A percentile compares a stretch with the other conserved stretches of the same genome.
phyloP scores from a whole-genome alignment of 345 rosid genomes.

The Syzygium jambos region DNA sequence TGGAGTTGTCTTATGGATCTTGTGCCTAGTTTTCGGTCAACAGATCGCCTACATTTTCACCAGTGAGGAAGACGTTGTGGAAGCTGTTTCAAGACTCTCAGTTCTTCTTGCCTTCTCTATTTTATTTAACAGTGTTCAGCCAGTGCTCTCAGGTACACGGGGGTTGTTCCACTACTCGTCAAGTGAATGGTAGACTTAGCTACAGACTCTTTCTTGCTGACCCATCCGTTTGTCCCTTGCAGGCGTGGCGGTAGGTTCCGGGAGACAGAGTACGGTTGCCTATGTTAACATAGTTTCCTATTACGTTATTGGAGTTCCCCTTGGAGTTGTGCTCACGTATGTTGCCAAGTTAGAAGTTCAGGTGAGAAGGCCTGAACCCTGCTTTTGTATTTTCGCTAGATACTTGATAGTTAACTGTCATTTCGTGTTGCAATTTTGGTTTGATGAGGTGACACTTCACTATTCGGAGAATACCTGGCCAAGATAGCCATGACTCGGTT shows the following conservation, averaged over 20 bases:
- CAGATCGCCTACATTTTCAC: slow-evolving; percentile 25
- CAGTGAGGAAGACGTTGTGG: slow-evolving; percentile 13
- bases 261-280: slow-evolving; percentile 14
- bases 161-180: not conserved
- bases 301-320: slow-evolving; percentile 13
- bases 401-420: not conserved
- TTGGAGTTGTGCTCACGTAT: slow-evolving; percentile 15
- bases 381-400: not conserved
- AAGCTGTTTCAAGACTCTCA: slow-evolving; percentile 23
- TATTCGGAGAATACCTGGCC: not conserved
- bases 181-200: not conserved
- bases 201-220: not conserved
- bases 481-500: not conserved
- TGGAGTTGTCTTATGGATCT: slow-evolving; percentile 14
- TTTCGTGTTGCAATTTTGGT: not conserved
- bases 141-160: slow-evolving; percentile 21
- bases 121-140: slow-evolving; percentile 25
- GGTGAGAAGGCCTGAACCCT: not conserved
- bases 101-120: slow-evolving; percentile 26
- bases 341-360: not conserved
- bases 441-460: not conserved
- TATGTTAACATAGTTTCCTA: slow-evolving; percentile 17
- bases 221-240: not conserved
- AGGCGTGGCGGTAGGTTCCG: slow-evolving; percentile 21
- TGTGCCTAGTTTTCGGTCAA: slow-evolving; percentile 21